phyloP scores from a whole-genome alignment of 805 yeast genomes.

The Lachancea dasiensis region DNA sequence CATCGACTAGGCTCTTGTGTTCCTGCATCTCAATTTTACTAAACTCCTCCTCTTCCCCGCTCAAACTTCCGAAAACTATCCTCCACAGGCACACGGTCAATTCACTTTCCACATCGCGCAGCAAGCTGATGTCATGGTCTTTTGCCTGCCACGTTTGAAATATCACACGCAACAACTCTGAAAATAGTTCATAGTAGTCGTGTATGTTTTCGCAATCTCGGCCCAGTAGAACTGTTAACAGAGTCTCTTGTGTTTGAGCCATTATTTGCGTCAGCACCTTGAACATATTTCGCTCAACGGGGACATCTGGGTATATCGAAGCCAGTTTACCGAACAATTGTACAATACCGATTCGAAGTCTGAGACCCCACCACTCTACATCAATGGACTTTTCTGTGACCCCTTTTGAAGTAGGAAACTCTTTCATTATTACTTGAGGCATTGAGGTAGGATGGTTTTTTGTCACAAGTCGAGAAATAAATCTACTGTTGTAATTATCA shows the following conservation, averaged over 20 bases:
- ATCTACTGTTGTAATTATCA: conserved; percentile 19
- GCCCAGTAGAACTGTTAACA: conserved; percentile 9
- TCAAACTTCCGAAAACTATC: conserved; percentile 41
- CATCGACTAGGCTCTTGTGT: conserved; percentile 29
- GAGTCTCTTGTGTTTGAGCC: conserved; percentile 23
- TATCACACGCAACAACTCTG: conserved; percentile 8
- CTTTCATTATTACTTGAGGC: conserved; percentile 27
- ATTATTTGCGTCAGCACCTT: conserved; percentile 23
- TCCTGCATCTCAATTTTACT: conserved; percentile 16
- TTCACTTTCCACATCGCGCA: conserved; percentile 37
- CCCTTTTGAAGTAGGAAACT: conserved; percentile 14
- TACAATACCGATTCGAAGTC: conserved; percentile 40
- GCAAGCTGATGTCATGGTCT: conserved; percentile 15
- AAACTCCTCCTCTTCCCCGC: conserved; percentile 11
- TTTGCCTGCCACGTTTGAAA: conserved; percentile 8
- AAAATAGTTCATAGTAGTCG: conserved; percentile 4
- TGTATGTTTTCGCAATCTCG: conserved; percentile 8
- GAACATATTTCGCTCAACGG: conserved; percentile 21
- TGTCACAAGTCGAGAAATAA: conserved; percentile 20
- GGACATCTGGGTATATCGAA: conserved; percentile 16
- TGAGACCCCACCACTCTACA: conserved; percentile 23
- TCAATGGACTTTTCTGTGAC: conserved; percentile 7
- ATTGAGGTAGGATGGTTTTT: conserved; percentile 17
- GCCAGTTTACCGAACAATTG: conserved; percentile 43
- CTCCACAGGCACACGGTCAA: conserved; percentile 47